Evolutionary conservation across 2,329 filamentous ascomycete genomes (phyloP), one percentile per base, ranked within the genome.

Genomic region (Lachnellula cervina): DNA sequence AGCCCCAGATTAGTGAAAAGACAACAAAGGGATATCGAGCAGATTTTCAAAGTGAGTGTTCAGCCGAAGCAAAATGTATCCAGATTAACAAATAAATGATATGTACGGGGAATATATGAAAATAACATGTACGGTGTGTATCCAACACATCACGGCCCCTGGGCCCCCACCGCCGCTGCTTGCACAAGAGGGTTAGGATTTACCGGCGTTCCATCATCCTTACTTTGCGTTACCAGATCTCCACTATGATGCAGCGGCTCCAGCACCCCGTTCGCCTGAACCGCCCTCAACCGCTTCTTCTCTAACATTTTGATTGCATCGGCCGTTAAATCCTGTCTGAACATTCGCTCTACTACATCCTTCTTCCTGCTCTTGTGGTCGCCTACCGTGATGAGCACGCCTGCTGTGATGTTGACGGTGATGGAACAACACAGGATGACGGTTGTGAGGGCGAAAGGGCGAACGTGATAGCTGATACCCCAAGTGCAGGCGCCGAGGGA

Each of bases 381-480:
- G 1, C 90, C 90, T 16, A 90, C 77, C 61, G 78, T 84, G 68
- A 95, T 95, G 25, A 93, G 69, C 1, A 95, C 72, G 3, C 90
- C 90, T 0, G 87, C 90, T 0, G 81, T 81, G 60, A 90, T 86
- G 68, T 95, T 95, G 68, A 84, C 87, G 0, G 84, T 81, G 63
- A 95, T 89, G 23, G 86, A 90, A 66, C 83, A 88, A 66, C 84
- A 88, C 2, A 95, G 87, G 54, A 95, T 92, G 5, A 88, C 84
- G 0, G 90, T 90, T 0, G 90, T 95, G 28, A 93, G 72, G 1
- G 88, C 88, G 59, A 84, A 80, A 0, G 86, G 85, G 0, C 90
- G 84, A 0, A 76, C 72, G 49, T 83, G 78, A 72, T 89, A 90
- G 70, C 83, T 78, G 64, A 92, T 93, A 25, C 82, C 81, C 87